Conservation (phyloP, 2,329 filamentous ascomycete genomes). For the Myriosclerotinia curreyana region DNA sequence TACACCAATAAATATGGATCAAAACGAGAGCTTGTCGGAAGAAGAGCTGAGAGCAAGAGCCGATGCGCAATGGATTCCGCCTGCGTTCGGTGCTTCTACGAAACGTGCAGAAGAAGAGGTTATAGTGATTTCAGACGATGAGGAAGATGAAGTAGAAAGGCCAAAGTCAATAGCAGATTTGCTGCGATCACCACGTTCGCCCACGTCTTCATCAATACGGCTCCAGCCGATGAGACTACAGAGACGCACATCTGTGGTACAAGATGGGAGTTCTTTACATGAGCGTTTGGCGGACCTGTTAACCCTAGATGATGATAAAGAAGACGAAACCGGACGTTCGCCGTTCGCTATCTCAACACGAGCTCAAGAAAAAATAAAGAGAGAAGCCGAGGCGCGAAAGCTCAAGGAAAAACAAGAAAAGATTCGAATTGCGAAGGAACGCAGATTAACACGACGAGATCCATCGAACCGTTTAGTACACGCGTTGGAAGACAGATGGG, state of each 20-base stretch:
- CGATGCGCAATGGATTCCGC: conserved; percentile 31
- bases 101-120: neutral
- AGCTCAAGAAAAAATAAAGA: conserved; percentile 13
- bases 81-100: conserved; percentile 22
- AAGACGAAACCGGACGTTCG: neutral
- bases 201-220: neutral
- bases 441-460: conserved; percentile 30
- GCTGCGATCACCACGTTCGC: neutral
- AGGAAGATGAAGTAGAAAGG: neutral
- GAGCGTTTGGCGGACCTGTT: conserved; percentile 10
- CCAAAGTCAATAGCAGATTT: conserved; percentile 12
- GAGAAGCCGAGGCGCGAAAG: conserved; percentile 14
- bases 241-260: neutral
- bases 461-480: conserved; percentile 32
- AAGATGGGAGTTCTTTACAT: conserved; percentile 7
- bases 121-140: conserved; percentile 18
- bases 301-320: conserved; percentile 10
- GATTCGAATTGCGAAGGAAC: conserved; percentile 31
- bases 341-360: conserved; percentile 10
- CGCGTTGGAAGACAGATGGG: conserved; percentile 43
- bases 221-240: neutral
- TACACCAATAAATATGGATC: conserved; percentile 16
- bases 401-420: conserved; percentile 26
- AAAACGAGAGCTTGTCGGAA: conserved; percentile 24
- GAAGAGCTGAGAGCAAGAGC: conserved; percentile 23